These are phyloP conservation scores for Cucumis sativus DNA, from an alignment of 306 rosid genomes.

Conservation along the genomic window DNA sequence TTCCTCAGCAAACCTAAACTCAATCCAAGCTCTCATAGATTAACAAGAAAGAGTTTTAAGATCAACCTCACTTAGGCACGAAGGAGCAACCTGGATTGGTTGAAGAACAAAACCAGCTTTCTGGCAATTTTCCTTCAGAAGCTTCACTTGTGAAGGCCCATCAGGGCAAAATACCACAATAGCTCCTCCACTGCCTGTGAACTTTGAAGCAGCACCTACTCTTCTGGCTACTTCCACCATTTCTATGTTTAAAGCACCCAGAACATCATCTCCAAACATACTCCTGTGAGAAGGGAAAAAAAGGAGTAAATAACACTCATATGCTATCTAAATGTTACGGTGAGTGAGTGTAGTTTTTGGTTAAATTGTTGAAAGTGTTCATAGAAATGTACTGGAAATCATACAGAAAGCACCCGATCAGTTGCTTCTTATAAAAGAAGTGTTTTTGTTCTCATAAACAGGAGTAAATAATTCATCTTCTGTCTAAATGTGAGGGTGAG, in stretches of 20 bases:
- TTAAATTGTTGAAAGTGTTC: neutral
- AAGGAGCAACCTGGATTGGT: conserved; percentile 38
- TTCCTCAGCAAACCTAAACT: neutral
- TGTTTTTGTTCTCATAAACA: neutral
- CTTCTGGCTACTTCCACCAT: conserved; percentile 84
- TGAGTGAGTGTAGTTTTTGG: neutral
- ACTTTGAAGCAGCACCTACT: conserved; percentile 88
- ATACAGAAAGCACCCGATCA: neutral
- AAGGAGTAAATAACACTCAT: neutral
- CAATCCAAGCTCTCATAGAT: neutral
- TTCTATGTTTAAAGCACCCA: conserved; percentile 67
- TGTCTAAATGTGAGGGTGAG: neutral
- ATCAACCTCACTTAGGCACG: conserved; percentile 53
- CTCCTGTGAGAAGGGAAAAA: conserved; percentile 22
- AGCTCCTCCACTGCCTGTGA: conserved; percentile 98
- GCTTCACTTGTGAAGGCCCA: conserved; percentile 64
- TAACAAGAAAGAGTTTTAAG: conserved; percentile 25
- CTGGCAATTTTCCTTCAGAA: conserved; percentile 52
- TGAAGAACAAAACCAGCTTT: conserved; percentile 50
- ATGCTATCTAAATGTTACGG: neutral
- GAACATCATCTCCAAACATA: conserved; percentile 82
- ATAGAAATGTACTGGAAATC: neutral
- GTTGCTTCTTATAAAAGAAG: neutral
- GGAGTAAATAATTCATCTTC: neutral
- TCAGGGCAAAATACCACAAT: conserved; percentile 70